These are phyloP conservation scores for Stromatinia cepivora DNA, from an alignment of 2,329 filamentous ascomycete genomes.

Conservation along the genomic window DNA sequence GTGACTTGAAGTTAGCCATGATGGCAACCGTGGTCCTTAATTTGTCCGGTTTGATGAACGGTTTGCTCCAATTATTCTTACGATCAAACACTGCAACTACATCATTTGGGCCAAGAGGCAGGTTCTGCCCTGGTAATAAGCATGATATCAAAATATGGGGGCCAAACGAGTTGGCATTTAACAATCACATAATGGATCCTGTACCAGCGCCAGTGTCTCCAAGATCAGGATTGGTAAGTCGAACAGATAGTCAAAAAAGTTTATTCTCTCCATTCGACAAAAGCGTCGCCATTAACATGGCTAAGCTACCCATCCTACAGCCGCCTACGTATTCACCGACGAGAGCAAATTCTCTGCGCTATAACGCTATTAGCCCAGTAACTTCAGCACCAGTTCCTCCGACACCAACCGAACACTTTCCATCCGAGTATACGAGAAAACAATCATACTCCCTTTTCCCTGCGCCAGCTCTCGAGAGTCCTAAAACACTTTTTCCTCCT, in stretches of 20 bases:
- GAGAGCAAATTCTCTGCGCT: conserved; percentile 20
- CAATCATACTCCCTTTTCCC: conserved; percentile 40
- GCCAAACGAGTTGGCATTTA: conserved; percentile 42
- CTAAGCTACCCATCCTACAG: conserved; percentile 29
- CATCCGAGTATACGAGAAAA: conserved; percentile 29
- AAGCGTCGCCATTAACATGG: conserved; percentile 30
- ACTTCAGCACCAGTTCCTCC: neutral
- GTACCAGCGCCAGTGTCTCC: conserved; percentile 31
- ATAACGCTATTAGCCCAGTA: conserved; percentile 22
- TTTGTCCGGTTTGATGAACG: conserved; percentile 63
- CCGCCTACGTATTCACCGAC: conserved; percentile 24
- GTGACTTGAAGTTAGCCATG: conserved; percentile 56
- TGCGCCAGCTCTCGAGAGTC: conserved; percentile 23
- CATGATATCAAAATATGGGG: conserved; percentile 51
- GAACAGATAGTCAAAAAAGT: conserved; percentile 31
- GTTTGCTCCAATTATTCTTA: conserved; percentile 66
- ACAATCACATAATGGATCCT: conserved; percentile 36
- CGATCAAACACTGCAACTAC: conserved; percentile 61
- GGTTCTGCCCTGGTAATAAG: conserved; percentile 51
- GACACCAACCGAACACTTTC: neutral
- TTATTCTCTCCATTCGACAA: conserved; percentile 34
- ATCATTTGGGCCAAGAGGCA: conserved; percentile 50
- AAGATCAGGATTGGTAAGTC: conserved; percentile 25
- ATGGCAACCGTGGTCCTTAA: conserved; percentile 66
- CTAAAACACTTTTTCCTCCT: neutral